Base-by-base conservation (phyloP, 73 alveolate genomes). In the Paramecium sonneborni region DNA sequence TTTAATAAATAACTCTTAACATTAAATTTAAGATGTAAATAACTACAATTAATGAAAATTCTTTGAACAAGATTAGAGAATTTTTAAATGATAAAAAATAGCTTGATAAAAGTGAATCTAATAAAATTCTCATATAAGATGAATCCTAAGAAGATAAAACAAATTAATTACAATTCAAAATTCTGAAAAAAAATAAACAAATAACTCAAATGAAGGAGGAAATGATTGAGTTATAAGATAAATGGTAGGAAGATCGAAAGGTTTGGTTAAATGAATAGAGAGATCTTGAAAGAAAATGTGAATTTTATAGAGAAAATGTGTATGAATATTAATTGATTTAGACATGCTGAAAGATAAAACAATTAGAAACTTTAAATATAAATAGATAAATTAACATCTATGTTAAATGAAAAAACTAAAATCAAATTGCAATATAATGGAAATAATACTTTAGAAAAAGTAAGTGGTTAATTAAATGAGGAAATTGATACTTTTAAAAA, bases 301-400 rank as follows among this genome's bases (percentile, higher is more conserved):
- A 79, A 11, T 39, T 39, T 20, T 79, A 79, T 34, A 79, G 41
- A 34, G 90, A 79, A 14, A 79, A 79, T 79, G 72, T 79, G 90
- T 79, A 79, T 26, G 34, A 18, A 79, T 23, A 15, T 72, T 9
- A n/a, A 41, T 79, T 5, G 14, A 41, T 11, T 6, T 79, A 79
- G 90, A 38, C 90, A 79, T 79, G 44, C 69, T 1, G 90, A 79
- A 46, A 79, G 90, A 79, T 21, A 41, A 41, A 79, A 79, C 41
- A 41, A 38, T 10, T 28, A 79, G 21, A 79, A 79, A 79, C 23
- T 79, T 5, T 43, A 43, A 24, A 79, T 79, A 0, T 12, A 79
- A 14, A 43, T 79, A 20, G 90, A 79, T 20, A 79, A 79, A 46
- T 21, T 43, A 43, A 43, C 69, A 11, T 41, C 39, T 1, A 18